Evolutionary conservation across 2,329 filamentous ascomycete genomes (phyloP), one percentile per base, ranked within the genome.

Genomic region (Lecanicillium sp.): DNA sequence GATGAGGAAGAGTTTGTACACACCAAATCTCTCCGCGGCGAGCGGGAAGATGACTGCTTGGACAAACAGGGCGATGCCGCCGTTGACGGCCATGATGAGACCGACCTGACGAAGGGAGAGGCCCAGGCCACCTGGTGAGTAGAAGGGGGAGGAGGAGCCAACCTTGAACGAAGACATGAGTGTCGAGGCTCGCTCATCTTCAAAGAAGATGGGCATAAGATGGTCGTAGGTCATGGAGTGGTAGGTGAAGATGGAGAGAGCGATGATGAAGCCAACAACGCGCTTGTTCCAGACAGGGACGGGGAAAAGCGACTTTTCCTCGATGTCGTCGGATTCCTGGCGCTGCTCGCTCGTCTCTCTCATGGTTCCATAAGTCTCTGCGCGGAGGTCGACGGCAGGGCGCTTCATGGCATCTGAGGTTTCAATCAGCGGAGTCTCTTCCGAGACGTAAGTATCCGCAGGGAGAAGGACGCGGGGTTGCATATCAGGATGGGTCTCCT

Each of bases 201-300:
- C 90, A 44, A 95, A 81, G 67, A 95, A 96, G 51, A 96, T 95
- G 7, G 90, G 90, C 46, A 95, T 74, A 1, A 96, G 77, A 62
- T 95, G 87, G 60, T 96, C 91, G 66, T 88, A 96, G 0, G 86
- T 90, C 90, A 96, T 96, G 30, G 86, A 89, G 67, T 96, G 90
- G 63, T 95, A 95, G 4, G 89, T 93, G 69, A 95, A 95, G 54
- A 96, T 87, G 37, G 86, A 87, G 40, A 96, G 70, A 1, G 90
- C 85, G n/a, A 89, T 60, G 32, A 93, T 81, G 45, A 95, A 78
- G 65, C 86, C 83, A 55, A 87, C 71, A 51, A 95, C 83, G 33
- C 78, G 78, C 65, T 73, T 73, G 63, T 69, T 73, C 65, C 75
- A 79, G 51, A 78, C 72, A 57, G 60, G 71, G 49, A 54, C 54